These are phyloP conservation scores for Fonsecaea multimorphosa DNA, from an alignment of 2,329 filamentous ascomycete genomes.

Conservation along the genomic window DNA sequence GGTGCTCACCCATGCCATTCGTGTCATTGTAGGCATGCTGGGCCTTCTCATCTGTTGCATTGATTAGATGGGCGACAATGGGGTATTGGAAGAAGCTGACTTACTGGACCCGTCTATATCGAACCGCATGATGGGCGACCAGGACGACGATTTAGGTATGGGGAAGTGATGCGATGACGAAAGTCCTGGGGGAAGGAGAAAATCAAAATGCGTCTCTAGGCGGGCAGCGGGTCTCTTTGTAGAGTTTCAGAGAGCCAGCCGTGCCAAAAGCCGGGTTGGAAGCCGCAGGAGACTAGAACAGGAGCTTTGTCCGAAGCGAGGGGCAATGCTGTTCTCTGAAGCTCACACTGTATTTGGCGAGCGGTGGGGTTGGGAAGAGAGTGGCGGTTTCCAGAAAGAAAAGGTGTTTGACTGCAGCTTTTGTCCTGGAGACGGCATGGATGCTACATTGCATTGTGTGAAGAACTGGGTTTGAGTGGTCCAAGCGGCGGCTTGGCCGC, in stretches of 20 bases:
- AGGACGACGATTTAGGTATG: neutral
- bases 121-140: constrained; percentile 32
- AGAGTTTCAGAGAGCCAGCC: constrained; percentile 6
- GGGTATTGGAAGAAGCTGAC: neutral
- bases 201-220: constrained; percentile 5
- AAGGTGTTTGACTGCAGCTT: constrained; percentile 4
- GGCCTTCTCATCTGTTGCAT: constrained; percentile 32
- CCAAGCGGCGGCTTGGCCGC: neutral
- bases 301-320: constrained; percentile 21
- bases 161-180: neutral
- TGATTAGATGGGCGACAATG: neutral
- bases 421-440: neutral
- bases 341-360: constrained; percentile 1
- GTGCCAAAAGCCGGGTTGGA: constrained; percentile 2
- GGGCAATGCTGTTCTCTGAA: constrained; percentile 14
- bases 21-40: constrained; percentile 29
- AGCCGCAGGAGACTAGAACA: constrained; percentile 12
- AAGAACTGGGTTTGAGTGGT: neutral
- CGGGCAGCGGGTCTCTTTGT: constrained; percentile 30
- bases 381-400: constrained; percentile 1
- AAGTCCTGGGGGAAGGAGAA: constrained; percentile 5
- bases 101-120: constrained; percentile 34
- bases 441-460: neutral
- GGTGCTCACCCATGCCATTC: constrained; percentile 25
- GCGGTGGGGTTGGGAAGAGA: constrained; percentile 2